phyloP scores from a whole-genome alignment of 116 monocot genomes.

The Trichopus zeylanicus region DNA sequence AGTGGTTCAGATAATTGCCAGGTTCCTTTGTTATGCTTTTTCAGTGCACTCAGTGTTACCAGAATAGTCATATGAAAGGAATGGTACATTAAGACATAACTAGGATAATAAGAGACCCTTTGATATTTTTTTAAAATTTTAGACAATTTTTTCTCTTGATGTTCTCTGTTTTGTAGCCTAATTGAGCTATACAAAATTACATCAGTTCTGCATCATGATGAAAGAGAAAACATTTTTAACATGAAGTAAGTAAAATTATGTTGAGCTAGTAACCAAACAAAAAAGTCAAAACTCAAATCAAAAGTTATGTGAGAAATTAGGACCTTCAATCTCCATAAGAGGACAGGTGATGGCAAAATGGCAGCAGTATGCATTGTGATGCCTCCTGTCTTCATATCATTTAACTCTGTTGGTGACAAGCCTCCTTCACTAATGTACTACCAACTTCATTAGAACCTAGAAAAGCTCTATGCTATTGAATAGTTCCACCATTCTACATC shows the following conservation, averaged over 20 bases:
- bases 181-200: too few relatives aligned
- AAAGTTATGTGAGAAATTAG: conserved; percentile 1
- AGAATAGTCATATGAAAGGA: too few relatives aligned
- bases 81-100: too few relatives aligned
- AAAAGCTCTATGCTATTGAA: background rate
- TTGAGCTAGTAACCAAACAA: background rate
- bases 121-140: too few relatives aligned
- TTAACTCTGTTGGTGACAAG: conserved; percentile 19
- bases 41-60: too few relatives aligned
- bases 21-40: too few relatives aligned
- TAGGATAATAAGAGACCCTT: too few relatives aligned
- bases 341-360: conserved; percentile 73
- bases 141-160: too few relatives aligned
- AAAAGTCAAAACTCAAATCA: background rate
- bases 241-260: background rate
- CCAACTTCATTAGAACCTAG: conserved; percentile 20
- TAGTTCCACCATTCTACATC: background rate
- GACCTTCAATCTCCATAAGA: conserved; percentile 89
- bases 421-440: conserved; percentile 14
- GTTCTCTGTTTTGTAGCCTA: too few relatives aligned
- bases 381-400: conserved; percentile 62
- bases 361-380: conserved; percentile 34
- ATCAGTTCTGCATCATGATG: too few relatives aligned
- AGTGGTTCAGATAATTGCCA: too few relatives aligned
- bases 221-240: too few relatives aligned